Conservation (phyloP, 2,329 filamentous ascomycete species). For the Penicillium oxalicum region DNA sequence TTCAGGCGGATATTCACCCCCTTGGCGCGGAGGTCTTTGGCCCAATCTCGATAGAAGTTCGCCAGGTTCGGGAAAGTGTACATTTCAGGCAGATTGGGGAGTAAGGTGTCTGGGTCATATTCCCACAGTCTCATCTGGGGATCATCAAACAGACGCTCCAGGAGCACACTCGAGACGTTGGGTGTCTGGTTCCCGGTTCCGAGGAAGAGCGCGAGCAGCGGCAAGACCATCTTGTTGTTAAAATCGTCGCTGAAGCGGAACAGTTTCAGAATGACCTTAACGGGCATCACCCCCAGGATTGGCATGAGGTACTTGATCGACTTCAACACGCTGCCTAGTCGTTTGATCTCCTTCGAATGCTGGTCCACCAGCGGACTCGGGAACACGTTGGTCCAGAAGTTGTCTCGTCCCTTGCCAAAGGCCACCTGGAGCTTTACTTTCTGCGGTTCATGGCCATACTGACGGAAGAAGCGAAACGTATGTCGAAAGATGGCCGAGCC, state of each 20-base stretch:
- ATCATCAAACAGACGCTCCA: slow-evolving; percentile 56
- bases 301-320: slow-evolving; percentile 52
- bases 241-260: slow-evolving; percentile 67
- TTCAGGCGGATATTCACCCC: slow-evolving; percentile 51
- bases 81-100: slow-evolving; percentile 52
- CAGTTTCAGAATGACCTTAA: slow-evolving; percentile 60
- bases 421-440: slow-evolving; percentile 55
- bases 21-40: slow-evolving; percentile 44
- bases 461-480: slow-evolving; percentile 56
- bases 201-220: slow-evolving; percentile 66
- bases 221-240: slow-evolving; percentile 63
- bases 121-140: slow-evolving; percentile 57
- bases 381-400: slow-evolving; percentile 59
- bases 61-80: slow-evolving; percentile 57
- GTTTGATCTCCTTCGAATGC: slow-evolving; percentile 51
- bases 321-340: slow-evolving; percentile 50
- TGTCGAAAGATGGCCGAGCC: slow-evolving; percentile 58
- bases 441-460: slow-evolving; percentile 52
- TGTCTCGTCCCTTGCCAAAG: slow-evolving; percentile 52
- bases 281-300: slow-evolving; percentile 51
- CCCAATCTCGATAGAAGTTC: slow-evolving; percentile 54
- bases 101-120: slow-evolving; percentile 50
- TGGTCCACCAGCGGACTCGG: slow-evolving; percentile 51
- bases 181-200: slow-evolving; percentile 70
- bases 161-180: slow-evolving; percentile 62